Evolutionary conservation across 2,329 filamentous ascomycete species (phyloP).

Genomic region (Hypoxylon sp.): DNA sequence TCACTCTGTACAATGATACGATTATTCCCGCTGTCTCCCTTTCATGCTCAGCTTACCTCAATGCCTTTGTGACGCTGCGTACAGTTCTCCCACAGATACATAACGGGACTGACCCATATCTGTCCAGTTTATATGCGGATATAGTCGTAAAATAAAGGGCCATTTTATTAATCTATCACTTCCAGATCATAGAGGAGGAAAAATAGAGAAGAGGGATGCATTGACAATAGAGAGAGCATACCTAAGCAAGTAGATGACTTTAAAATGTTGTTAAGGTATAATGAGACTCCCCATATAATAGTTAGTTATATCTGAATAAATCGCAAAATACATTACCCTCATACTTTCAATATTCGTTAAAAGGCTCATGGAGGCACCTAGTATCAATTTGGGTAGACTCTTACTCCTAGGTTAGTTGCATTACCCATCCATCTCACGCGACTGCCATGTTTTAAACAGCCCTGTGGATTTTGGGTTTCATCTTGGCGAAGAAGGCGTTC

Average conservation of each 20-base stretch:
- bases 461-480: constrained; percentile 19
- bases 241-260: not conserved
- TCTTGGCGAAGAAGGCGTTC: constrained; percentile 20
- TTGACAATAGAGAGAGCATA: not conserved
- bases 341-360: too few relatives aligned
- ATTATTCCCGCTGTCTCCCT: constrained; percentile 2
- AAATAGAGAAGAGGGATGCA: too few relatives aligned
- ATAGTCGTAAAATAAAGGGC: too few relatives aligned
- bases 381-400: too few relatives aligned
- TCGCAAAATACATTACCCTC: not conserved
- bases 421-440: not conserved
- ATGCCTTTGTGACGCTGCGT: not conserved
- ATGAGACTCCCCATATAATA: not conserved
- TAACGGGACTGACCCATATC: too few relatives aligned
- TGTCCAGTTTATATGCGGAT: too few relatives aligned
- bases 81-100: not conserved
- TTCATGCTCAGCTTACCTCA: not conserved
- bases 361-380: too few relatives aligned
- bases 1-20: constrained; percentile 43
- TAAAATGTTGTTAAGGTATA: not conserved
- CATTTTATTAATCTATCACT: not conserved
- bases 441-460: constrained; percentile 12
- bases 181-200: not conserved
- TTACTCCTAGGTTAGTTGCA: too few relatives aligned
- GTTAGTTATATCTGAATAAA: not conserved